phyloP scores from a whole-genome alignment of 2,329 filamentous ascomycete genomes.

The Sporothrix dimorphospora region DNA sequence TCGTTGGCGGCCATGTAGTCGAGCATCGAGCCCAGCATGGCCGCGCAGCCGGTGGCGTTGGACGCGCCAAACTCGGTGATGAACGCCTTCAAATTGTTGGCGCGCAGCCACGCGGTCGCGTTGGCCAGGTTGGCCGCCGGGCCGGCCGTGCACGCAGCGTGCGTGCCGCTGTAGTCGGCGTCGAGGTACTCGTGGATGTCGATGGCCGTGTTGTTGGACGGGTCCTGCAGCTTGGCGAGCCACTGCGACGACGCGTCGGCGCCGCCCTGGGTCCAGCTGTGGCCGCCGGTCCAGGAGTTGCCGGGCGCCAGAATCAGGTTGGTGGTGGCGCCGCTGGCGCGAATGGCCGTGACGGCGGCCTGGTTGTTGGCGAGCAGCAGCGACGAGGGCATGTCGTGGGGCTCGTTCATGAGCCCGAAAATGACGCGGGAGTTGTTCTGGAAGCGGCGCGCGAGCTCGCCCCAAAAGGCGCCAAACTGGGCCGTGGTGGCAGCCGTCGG shows the following conservation, averaged over 20 bases:
- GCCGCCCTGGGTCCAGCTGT: constrained; percentile 49
- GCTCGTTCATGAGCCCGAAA: constrained; percentile 56
- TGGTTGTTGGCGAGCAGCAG: constrained; percentile 53
- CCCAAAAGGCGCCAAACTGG: constrained; percentile 54
- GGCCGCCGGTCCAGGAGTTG: constrained; percentile 54
- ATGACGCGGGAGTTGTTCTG: constrained; percentile 52
- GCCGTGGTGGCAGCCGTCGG: constrained; percentile 49
- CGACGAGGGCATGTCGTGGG: constrained; percentile 53
- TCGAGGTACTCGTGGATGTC: constrained; percentile 59
- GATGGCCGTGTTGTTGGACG: constrained; percentile 52
- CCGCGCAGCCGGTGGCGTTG: constrained; percentile 48
- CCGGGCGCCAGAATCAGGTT: constrained; percentile 55
- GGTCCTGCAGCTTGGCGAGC: constrained; percentile 50
- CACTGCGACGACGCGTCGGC: constrained; percentile 44
- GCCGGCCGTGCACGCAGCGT: constrained; percentile 47
- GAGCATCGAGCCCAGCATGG: constrained; percentile 48
- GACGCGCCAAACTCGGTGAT: constrained; percentile 54
- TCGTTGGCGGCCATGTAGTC: constrained; percentile 52
- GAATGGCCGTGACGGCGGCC: constrained; percentile 51
- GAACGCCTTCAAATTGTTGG: constrained; percentile 52
- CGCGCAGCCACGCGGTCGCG: constrained; percentile 51
- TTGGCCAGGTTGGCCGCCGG: constrained; percentile 46
- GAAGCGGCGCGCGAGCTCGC: constrained; percentile 51
- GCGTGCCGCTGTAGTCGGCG: constrained; percentile 50
- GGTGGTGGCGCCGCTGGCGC: constrained; percentile 44